A percentile compares a stretch with the other conserved stretches of the same genome.
Evolutionary conservation across 305 asterid genomes (phyloP).

Genomic region (Andrographis paniculata): DNA sequence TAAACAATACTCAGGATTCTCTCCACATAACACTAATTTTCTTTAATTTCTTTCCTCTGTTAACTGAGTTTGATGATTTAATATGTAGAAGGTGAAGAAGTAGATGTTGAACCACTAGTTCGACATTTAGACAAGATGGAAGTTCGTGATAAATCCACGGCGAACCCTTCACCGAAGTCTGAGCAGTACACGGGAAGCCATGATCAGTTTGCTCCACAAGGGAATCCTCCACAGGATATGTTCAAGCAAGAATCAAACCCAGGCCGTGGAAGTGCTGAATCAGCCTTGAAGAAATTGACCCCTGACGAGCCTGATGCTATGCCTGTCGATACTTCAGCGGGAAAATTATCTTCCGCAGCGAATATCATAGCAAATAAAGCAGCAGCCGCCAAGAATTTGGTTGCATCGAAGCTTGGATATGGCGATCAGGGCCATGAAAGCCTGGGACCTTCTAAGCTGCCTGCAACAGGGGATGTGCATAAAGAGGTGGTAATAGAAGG

Average conservation of each 20-base stretch:
- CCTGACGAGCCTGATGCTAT: conserved; percentile 21
- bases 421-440: conserved; percentile 15
- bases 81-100: conserved; percentile 44
- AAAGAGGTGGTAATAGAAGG: conserved; percentile 24
- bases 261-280: background rate
- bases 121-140: conserved; percentile 23
- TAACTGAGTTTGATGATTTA: background rate
- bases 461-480: conserved; percentile 30
- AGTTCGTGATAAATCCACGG: conserved; percentile 14
- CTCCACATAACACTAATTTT: no score
- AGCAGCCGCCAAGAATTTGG: conserved; percentile 34
- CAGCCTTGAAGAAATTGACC: conserved; percentile 20
- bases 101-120: conserved; percentile 35
- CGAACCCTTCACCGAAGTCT: conserved; percentile 5
- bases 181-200: conserved; percentile 28
- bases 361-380: conserved; percentile 34
- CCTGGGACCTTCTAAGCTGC: background rate
- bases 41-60: background rate
- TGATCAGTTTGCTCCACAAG: conserved; percentile 35
- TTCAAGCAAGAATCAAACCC: conserved; percentile 13
- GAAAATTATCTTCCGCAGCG: conserved; percentile 24
- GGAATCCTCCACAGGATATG: conserved; percentile 14
- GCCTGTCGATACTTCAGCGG: conserved; percentile 23
- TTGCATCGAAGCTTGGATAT: conserved; percentile 47
- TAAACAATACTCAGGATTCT: no score